Conservation (phyloP, 2,329 filamentous ascomycete genomes). For the Neofusicoccum sp. region DNA sequence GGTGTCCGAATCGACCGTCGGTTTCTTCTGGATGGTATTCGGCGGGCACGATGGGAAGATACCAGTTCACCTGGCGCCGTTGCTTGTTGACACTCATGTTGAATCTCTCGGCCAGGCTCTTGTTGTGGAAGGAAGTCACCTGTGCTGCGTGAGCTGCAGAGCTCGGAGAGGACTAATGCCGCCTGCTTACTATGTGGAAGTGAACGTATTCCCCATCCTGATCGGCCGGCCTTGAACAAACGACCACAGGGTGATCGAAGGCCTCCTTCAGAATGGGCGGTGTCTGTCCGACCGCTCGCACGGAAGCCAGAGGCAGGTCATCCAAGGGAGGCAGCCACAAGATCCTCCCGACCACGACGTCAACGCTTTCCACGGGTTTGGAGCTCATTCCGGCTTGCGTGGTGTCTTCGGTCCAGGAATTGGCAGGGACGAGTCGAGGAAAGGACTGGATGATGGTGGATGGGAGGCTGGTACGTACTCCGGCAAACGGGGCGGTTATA, state of each 20-base stretch:
- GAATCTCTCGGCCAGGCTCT: conserved; percentile 32
- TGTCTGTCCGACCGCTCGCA: background rate
- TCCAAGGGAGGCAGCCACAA: conserved; percentile 4
- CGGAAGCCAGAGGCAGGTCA: background rate
- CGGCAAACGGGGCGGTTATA: background rate
- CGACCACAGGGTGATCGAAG: conserved; percentile 34
- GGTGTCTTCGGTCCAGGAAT: background rate
- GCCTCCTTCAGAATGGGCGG: conserved; percentile 23
- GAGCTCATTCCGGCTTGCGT: background rate
- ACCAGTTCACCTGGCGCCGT: conserved; percentile 31
- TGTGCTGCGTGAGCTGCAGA: conserved; percentile 19
- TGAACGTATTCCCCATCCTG: conserved; percentile 24
- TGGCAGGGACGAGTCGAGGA: background rate
- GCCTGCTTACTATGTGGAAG: conserved; percentile 34
- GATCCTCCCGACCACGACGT: background rate
- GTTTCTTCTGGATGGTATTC: conserved; percentile 33
- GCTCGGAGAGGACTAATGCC: too few relatives aligned
- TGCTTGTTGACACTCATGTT: conserved; percentile 27
- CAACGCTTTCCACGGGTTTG: background rate
- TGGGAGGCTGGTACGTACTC: background rate
- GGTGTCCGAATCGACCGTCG: conserved; percentile 1
- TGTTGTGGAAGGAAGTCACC: conserved; percentile 37
- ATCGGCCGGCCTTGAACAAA: conserved; percentile 32
- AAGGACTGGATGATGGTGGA: background rate
- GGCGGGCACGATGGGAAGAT: conserved; percentile 33